phyloP scores from a whole-genome alignment of 176 grass and related monocot genomes.

The Paspalum notatum region DNA sequence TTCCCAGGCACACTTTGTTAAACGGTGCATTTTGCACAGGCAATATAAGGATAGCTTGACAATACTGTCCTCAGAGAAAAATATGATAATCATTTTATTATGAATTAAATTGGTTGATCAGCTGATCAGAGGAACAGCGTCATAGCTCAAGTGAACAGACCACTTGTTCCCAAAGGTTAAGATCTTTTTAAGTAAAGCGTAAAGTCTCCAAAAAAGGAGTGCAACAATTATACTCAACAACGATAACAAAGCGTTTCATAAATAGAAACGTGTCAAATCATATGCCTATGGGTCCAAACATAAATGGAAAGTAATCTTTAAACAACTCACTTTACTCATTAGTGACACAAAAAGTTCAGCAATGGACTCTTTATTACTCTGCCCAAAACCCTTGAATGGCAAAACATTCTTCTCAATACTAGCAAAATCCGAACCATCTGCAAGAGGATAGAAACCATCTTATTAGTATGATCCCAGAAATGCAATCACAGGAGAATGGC shows the following conservation, averaged over 20 bases:
- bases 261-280: conserved; percentile 15
- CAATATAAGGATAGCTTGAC: neutral
- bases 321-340: conserved; percentile 73
- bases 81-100: neutral
- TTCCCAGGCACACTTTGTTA: conserved; percentile 6
- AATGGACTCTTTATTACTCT: conserved; percentile 81
- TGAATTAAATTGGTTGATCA: neutral
- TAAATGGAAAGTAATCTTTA: conserved; percentile 34
- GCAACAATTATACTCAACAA: neutral
- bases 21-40: neutral
- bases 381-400: conserved; percentile 67
- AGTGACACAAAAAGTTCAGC: conserved; percentile 86
- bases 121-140: neutral
- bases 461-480: conserved; percentile 30
- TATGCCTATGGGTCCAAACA: conserved; percentile 24
- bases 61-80: conserved; percentile 8
- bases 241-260: neutral
- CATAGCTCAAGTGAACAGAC: neutral
- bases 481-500: conserved; percentile 1
- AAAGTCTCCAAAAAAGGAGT: neutral
- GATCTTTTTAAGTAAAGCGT: conserved; percentile 3
- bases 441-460: conserved; percentile 24
- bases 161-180: neutral
- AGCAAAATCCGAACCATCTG: conserved; percentile 67
- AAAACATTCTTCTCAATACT: conserved; percentile 54